Base-by-base conservation (phyloP, 2,329 filamentous ascomycete species). In the Aspergillus hortae region DNA sequence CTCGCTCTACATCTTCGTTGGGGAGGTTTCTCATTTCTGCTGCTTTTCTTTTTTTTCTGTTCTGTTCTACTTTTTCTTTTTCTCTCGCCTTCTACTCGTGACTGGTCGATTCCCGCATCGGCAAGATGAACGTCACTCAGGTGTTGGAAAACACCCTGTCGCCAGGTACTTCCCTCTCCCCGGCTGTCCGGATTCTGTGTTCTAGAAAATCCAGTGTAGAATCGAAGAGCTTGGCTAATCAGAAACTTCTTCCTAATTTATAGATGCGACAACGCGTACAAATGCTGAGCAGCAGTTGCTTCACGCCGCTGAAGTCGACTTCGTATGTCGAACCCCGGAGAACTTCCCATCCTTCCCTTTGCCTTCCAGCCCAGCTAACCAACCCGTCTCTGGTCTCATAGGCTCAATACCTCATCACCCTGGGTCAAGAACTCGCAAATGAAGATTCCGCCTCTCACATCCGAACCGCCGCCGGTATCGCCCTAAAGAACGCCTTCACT, bases 101-200 rank as follows among this genome's bases (percentile, higher is more conserved):
- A 41, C 25, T 52, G 40, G 45, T 44, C 56, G 55, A 52, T 54
- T 60, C 49, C 62, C 52, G 51, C 52, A 49, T 61, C 55, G 57
- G 52, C 66, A 90, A 84, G 80, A 92, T 95, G 88, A 90, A 97
- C 80, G 95, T 97, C 80, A 95, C 92, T 81, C 88, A 91, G 79
- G 92, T 99, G 80, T 88, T 99, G 81, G 86, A 90, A 77, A 92
- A 92, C 80, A 97, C 94, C 75, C 86, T 97, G 78, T 95, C 92
- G 71, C 83, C 92, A 71, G 92, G 94, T 97, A 80, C 19, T 21
- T 19, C 23, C 11, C 30, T 19, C 6, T 21, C 21, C 23, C 14
- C 36, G 46, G 19, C 40, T 32, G 45, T 27, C 32, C 6, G 4
- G 32, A 44, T 56, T 36, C 41, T 21, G 48, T 52, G 35, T 46